These are phyloP conservation scores for Calonectria naviculata DNA, from an alignment of 2,329 filamentous ascomycete genomes.

Conservation along the genomic window DNA sequence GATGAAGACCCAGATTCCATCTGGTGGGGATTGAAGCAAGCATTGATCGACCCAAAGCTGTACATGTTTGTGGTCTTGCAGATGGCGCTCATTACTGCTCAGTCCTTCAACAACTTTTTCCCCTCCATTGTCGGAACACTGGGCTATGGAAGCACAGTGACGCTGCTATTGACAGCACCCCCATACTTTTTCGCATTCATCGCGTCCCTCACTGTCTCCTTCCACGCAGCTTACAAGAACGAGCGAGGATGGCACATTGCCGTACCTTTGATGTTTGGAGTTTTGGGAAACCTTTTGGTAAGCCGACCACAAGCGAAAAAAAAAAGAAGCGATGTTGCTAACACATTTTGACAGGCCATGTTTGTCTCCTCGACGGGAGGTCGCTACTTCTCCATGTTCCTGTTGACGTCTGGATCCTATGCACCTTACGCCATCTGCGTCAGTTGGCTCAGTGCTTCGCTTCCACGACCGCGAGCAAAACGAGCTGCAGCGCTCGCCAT, in stretches of 20 bases:
- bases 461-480: constrained; percentile 17
- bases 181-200: constrained; percentile 26
- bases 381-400: constrained; percentile 22
- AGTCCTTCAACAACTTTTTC: constrained; percentile 55
- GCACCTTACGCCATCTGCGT: constrained; percentile 17
- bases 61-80: constrained; percentile 55
- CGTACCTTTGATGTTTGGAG: constrained; percentile 45
- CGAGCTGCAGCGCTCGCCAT: constrained; percentile 16
- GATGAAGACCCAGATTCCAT: constrained; percentile 22
- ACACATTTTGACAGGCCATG: neutral
- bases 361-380: constrained; percentile 13
- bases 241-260: constrained; percentile 59
- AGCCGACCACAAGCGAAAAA: neutral
- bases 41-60: constrained; percentile 50
- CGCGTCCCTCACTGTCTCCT: constrained; percentile 54
- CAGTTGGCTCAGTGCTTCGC: constrained; percentile 18
- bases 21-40: constrained; percentile 52
- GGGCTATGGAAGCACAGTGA: constrained; percentile 17
- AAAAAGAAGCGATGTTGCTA: neutral
- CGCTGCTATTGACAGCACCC: constrained; percentile 19
- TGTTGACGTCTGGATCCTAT: constrained; percentile 14
- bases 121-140: constrained; percentile 26
- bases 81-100: constrained; percentile 21
- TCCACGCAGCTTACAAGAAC: constrained; percentile 55
- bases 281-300: constrained; percentile 37